phyloP scores from a whole-genome alignment of 1,284 basidiomycete species.

The Vanrija sp. region DNA sequence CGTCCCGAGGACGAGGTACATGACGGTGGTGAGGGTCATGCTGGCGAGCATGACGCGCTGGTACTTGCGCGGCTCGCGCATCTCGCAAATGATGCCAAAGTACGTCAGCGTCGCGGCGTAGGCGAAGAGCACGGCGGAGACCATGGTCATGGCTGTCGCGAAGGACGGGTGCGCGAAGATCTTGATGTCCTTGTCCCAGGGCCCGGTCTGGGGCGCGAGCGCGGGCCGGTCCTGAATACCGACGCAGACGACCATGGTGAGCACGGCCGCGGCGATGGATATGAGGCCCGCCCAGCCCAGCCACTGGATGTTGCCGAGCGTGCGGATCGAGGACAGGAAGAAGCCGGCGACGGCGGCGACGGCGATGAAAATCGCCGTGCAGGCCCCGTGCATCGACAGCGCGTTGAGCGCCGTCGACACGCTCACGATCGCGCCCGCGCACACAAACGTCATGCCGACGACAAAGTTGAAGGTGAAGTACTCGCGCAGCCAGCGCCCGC shows the following conservation, averaged over 20 bases:
- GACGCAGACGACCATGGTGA: slow-evolving; percentile 36
- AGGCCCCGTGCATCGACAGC: slow-evolving; percentile 25
- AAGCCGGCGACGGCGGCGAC: slow-evolving; percentile 24
- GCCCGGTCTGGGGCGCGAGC: slow-evolving; percentile 28
- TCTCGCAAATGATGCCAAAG: slow-evolving; percentile 36
- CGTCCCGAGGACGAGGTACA: slow-evolving; percentile 18
- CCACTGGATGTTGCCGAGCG: slow-evolving; percentile 27
- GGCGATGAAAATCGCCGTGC: slow-evolving; percentile 29
- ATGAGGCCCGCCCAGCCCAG: slow-evolving; percentile 35
- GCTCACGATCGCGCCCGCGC: slow-evolving; percentile 21
- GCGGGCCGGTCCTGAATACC: slow-evolving; percentile 37
- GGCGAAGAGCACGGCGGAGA: slow-evolving; percentile 26
- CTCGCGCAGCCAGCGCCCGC: not conserved
- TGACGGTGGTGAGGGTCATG: slow-evolving; percentile 17
- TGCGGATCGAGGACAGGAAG: slow-evolving; percentile 27
- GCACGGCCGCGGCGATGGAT: slow-evolving; percentile 22
- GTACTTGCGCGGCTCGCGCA: slow-evolving; percentile 29
- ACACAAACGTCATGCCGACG: slow-evolving; percentile 27
- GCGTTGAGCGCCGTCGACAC: slow-evolving; percentile 29
- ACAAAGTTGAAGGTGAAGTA: slow-evolving; percentile 10
- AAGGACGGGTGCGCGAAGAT: slow-evolving; percentile 25
- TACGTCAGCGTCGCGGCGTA: slow-evolving; percentile 25
- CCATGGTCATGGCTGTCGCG: slow-evolving; percentile 24
- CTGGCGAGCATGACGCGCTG: slow-evolving; percentile 23
- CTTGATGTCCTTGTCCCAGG: slow-evolving; percentile 13